Conservation (phyloP, 495 filamentous ascomycete species). For the Ramalina intermedia region DNA sequence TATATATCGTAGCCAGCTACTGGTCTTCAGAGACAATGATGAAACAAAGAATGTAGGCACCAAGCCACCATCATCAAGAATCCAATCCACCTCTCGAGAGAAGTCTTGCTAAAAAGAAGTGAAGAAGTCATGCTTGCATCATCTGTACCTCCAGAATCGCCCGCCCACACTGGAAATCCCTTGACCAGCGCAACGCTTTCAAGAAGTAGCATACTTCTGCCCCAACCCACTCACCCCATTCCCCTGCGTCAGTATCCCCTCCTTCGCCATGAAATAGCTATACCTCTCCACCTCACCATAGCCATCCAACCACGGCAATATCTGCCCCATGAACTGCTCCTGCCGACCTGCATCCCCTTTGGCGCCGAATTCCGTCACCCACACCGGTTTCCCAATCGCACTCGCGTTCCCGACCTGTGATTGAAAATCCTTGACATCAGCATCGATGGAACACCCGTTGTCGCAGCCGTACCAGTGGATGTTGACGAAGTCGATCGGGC, state of each 20-base stretch:
- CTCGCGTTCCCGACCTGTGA: constrained; percentile 39
- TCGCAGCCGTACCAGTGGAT: constrained; percentile 56
- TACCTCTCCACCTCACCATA: constrained; percentile 52
- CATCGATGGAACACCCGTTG: constrained; percentile 8
- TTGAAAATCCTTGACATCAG: constrained; percentile 39
- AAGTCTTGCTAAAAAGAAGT: too few species aligned
- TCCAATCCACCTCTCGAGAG: too few species aligned
- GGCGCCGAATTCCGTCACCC: constrained; percentile 68
- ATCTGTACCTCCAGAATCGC: too few species aligned
- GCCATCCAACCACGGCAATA: constrained; percentile 51
- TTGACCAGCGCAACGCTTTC: not conserved
- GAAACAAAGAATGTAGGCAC: too few species aligned
- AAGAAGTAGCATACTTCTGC: constrained; percentile 3
- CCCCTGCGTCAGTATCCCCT: constrained; percentile 11
- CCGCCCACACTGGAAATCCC: not conserved
- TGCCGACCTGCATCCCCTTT: constrained; percentile 32
- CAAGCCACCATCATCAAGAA: too few species aligned
- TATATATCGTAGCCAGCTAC: too few species aligned
- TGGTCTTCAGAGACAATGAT: too few species aligned
- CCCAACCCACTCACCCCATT: constrained; percentile 9
- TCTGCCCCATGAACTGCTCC: constrained; percentile 36
- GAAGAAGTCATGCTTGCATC: too few species aligned
- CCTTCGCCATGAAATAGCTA: constrained; percentile 59
- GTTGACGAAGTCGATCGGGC: constrained; percentile 49
- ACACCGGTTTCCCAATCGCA: constrained; percentile 33